phyloP scores from a whole-genome alignment of 768 basidiomycete species.

The Boletus vinaceobasis region DNA sequence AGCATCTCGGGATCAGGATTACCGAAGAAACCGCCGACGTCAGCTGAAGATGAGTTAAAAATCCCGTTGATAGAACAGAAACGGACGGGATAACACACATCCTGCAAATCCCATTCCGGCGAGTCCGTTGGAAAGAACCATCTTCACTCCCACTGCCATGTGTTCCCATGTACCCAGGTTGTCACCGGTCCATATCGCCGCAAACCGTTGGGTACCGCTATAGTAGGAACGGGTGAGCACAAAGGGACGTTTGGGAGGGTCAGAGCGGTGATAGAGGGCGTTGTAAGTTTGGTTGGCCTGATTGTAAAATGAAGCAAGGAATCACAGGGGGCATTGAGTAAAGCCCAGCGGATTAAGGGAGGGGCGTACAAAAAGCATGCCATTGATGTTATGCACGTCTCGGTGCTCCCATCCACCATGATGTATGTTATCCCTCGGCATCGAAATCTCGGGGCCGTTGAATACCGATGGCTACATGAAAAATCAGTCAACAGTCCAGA shows the following conservation, averaged over 20 bases:
- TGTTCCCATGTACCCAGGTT: slow-evolving; percentile 98
- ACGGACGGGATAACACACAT: slow-evolving; percentile 49
- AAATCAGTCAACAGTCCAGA: background rate
- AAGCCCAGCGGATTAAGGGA: background rate
- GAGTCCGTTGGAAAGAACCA: slow-evolving; percentile 85
- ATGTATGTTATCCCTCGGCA: slow-evolving; percentile 76
- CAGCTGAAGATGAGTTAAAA: slow-evolving; percentile 56
- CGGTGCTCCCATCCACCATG: slow-evolving; percentile 97
- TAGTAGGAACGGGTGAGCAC: slow-evolving; percentile 95
- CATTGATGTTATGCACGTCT: slow-evolving; percentile 96
- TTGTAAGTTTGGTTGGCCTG: slow-evolving; percentile 83
- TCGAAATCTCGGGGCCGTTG: slow-evolving; percentile 94
- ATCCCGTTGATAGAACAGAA: background rate
- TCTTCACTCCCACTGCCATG: slow-evolving; percentile 89
- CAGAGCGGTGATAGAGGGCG: slow-evolving; percentile 72
- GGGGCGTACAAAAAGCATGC: slow-evolving; percentile 80
- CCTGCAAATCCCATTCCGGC: slow-evolving; percentile 91
- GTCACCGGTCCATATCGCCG: slow-evolving; percentile 99
- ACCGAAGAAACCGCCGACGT: slow-evolving; percentile 98
- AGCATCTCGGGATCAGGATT: slow-evolving; percentile 95
- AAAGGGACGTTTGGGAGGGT: slow-evolving; percentile 81
- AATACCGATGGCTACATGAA: slow-evolving; percentile 86
- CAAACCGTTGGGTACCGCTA: slow-evolving; percentile 92
- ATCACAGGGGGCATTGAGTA: background rate
- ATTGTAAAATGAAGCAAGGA: background rate